Evolutionary conservation across 495 filamentous ascomycete species (phyloP), one percentile per base, ranked within the genome.

Genomic region (Geopyxis carbonaria): DNA sequence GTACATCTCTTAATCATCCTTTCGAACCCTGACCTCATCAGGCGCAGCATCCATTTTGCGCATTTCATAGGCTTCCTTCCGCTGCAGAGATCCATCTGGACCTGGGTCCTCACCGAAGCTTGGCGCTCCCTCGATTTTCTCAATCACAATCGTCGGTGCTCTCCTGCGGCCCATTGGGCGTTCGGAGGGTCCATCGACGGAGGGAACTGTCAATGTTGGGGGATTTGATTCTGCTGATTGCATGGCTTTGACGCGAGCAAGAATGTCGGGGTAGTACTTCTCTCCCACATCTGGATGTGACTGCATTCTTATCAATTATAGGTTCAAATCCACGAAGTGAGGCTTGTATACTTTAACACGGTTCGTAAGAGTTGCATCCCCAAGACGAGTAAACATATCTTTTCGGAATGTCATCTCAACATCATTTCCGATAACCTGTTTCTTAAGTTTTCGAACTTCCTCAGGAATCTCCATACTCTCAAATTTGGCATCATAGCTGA

Each of bases 211-310:
- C 11, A 33, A 34, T 35, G 28, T 37, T 13, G 38, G 28, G 16
- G 14, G 28, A 5, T 46, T 38, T 9, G 33, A 34, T 35, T 48
- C 44, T 9, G 45, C 2, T 11, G 30, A 15, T 25, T 28, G 7
- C 23, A 28, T 10, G 7, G 8, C 16, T 13, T 29, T 30, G n/a
- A 39, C 5, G 18, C 22, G 7, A n/a, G 44, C 57, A 37, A 80
- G 60, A 18, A 86, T 64, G 19, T 84, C 75, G 0, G 78, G 78
- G 56, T 83, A 86, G 78, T 82, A 91, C 52, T 71, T 63, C 62
- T 80, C 79, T 1, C 81, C 85, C 1, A 94, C 86, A 57, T 93
- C 86, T 2, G 77, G 77, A 61, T 94, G 86, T 46, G 78, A 52
- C 50, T 53, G 19, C 27, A 16, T 18, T 14, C 14, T 33, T 6